Evolutionary conservation across 352 stramenopile genomes (phyloP), one percentile per base, ranked within the genome.

Genomic region (Globisporangium solare): DNA sequence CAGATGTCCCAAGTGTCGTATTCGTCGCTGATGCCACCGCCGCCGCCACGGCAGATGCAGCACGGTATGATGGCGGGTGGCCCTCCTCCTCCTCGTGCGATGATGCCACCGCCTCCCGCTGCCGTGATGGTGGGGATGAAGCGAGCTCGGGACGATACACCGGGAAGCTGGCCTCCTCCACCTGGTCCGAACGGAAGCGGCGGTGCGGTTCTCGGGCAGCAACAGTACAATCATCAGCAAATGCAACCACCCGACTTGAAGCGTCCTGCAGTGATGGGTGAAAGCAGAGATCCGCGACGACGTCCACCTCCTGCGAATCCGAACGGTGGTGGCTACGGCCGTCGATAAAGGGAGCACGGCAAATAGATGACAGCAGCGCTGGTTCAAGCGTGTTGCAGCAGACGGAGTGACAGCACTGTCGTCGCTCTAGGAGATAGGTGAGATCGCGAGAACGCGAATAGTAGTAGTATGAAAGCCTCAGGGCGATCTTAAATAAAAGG

Each of bases 41-140:
- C 73, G 11, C 74, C 75, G 5, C 78, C 75, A 6, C 76, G 70
- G 5, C 70, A 73, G 7, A 71, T 75, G 4, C 73, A 71, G n/a
- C 70, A 70, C 12, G 17, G 17, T 13, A 43, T 43, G 51, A 74
- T 79, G 59, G 60, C 74, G 53, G 71, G 67, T n/a, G 72, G 69
- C 0, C 56, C 58, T 55, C 35, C 70, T 63, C 12, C 43, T 2
- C 48, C 51, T 17, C 39, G 60, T 39, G 56, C 56, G 13, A 18
- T 55, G 35, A 52, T 55, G n/a, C 42, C 47, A 11, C 67, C 63
- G 11, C 66, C 66, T 2, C 63, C 62, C 12, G 27, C 60, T 24
- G 52, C 54, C 17, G 53, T 61, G 22, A 60, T 70, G 54, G 55
- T 22, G 21, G 48, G 35, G 40, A 63, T 41, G 57, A 63, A 63